phyloP scores from a whole-genome alignment of 2,329 filamentous ascomycete genomes.

The Penicillium sp. region DNA sequence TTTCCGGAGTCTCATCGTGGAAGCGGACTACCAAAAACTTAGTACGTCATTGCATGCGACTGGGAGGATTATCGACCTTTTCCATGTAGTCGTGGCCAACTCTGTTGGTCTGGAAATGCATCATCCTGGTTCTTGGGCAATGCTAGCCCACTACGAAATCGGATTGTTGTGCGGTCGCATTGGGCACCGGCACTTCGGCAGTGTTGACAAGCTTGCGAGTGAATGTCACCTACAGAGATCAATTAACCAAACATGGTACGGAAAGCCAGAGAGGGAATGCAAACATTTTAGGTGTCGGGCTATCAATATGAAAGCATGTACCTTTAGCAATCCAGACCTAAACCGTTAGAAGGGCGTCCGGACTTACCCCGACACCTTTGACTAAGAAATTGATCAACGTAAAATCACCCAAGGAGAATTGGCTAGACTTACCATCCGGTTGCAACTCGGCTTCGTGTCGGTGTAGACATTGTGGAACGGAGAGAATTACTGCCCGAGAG shows the following conservation, averaged over 20 bases:
- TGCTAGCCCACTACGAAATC: constrained; percentile 23
- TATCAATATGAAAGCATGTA: background rate
- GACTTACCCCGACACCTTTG: constrained; percentile 26
- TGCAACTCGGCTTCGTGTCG: constrained; percentile 18
- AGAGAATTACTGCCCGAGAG: constrained; percentile 19
- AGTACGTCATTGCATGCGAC: background rate
- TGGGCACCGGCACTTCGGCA: constrained; percentile 15
- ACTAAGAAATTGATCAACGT: constrained; percentile 12
- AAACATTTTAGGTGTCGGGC: constrained; percentile 27
- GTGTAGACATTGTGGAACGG: constrained; percentile 18
- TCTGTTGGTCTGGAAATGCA: constrained; percentile 15
- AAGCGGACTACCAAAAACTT: constrained; percentile 17
- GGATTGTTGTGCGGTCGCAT: constrained; percentile 23
- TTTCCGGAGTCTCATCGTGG: constrained; percentile 23
- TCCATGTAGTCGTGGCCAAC: constrained; percentile 18
- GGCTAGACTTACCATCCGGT: constrained; percentile 21
- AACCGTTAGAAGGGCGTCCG: background rate
- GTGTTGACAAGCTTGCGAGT: constrained; percentile 13
- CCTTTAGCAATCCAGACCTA: background rate
- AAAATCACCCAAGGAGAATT: background rate
- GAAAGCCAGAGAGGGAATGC: background rate
- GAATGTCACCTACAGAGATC: constrained; percentile 16
- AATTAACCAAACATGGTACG: background rate
- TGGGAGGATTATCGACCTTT: constrained; percentile 7
- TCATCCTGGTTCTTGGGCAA: constrained; percentile 8